A percentile compares a stretch with the other conserved stretches of the same genome.
Conservation (phyloP, 2,329 filamentous ascomycete species). For the Leptographium lundbergii region DNA sequence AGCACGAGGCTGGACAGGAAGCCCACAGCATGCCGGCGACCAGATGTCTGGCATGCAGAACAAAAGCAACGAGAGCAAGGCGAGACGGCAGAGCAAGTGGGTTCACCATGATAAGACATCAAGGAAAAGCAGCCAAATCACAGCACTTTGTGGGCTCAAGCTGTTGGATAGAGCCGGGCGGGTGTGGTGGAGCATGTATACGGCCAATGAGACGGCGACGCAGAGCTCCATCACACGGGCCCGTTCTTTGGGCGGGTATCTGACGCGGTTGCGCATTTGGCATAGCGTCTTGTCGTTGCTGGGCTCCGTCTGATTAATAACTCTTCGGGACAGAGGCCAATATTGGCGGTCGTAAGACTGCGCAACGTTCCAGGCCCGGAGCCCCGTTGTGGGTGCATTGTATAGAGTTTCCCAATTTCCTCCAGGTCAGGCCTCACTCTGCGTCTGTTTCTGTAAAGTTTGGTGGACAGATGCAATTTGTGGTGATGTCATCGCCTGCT, state of each 20-base stretch:
- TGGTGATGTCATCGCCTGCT: not conserved
- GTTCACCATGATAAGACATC: constrained; percentile 1
- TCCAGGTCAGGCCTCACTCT: not conserved
- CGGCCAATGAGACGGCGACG: constrained; percentile 4
- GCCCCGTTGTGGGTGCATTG: too few species aligned
- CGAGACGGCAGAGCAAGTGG: not conserved
- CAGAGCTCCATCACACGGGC: constrained; percentile 4
- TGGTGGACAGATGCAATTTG: not conserved
- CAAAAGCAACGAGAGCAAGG: not conserved
- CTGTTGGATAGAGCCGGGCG: constrained; percentile 3
- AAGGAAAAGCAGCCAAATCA: constrained; percentile 5
- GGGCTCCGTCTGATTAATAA: not conserved
- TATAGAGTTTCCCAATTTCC: too few species aligned
- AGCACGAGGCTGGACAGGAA: not conserved
- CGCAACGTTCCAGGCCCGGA: too few species aligned
- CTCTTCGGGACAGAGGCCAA: not conserved
- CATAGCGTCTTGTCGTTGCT: not conserved
- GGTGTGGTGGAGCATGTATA: not conserved
- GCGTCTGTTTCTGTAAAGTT: not conserved
- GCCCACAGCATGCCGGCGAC: not conserved
- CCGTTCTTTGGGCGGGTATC: constrained; percentile 5
- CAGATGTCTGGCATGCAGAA: not conserved
- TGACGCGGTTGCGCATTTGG: not conserved
- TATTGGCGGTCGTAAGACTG: too few species aligned
- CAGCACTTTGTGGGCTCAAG: not conserved